Evolutionary conservation across 306 rosid species (phyloP).

Genomic region (Prunus armeniaca): DNA sequence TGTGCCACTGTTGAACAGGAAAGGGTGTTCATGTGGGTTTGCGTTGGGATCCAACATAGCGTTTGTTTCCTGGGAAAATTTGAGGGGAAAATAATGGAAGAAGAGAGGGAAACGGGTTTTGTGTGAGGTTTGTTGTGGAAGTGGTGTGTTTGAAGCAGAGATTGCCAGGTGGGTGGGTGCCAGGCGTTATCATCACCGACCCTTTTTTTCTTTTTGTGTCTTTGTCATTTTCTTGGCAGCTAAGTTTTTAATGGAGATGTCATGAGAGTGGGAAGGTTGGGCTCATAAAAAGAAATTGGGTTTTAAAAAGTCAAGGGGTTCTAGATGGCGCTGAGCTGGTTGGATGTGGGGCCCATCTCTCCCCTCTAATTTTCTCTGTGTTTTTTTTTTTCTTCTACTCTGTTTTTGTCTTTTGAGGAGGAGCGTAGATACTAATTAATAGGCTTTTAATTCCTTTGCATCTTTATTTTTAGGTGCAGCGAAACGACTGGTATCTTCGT

Average conservation of each 20-base stretch:
- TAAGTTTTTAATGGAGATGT: constrained; percentile 14
- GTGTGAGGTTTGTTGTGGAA: background rate
- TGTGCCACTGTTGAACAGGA: constrained; percentile 21
- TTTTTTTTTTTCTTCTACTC: background rate
- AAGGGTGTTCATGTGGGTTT: constrained; percentile 30
- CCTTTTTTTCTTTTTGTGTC: constrained; percentile 2
- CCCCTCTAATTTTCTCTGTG: background rate
- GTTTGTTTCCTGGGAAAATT: constrained; percentile 9
- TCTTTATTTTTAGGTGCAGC: background rate
- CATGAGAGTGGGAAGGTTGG: background rate
- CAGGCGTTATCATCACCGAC: constrained; percentile 34
- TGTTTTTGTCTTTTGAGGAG: constrained; percentile 14
- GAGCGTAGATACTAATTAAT: background rate
- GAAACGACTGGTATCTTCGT: no score
- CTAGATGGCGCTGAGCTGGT: constrained; percentile 21
- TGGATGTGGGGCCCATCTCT: constrained; percentile 12
- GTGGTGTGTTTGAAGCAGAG: constrained; percentile 18
- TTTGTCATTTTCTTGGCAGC: constrained; percentile 30
- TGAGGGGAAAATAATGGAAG: constrained; percentile 5
- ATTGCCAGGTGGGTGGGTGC: constrained; percentile 21
- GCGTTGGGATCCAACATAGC: constrained; percentile 44
- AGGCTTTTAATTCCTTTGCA: constrained; percentile 4
- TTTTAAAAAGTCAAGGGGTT: constrained; percentile 44
- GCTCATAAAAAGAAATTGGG: background rate
- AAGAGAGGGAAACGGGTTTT: background rate